Conservation (phyloP, 1,139 yeast genomes). For the Suhomyces wounanorum region DNA sequence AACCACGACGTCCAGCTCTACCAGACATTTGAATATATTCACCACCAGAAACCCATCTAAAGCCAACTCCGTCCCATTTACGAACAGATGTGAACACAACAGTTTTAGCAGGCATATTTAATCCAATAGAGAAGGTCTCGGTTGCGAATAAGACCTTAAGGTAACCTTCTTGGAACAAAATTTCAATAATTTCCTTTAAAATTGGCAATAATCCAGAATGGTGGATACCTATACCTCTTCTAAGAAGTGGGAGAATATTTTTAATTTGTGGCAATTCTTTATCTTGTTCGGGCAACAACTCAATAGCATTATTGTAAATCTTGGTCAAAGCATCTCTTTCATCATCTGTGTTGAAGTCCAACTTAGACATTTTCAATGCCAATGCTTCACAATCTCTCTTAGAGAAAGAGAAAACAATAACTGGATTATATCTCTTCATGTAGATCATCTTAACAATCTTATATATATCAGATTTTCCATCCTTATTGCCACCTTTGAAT, state of each 20-base stretch:
- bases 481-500: conserved; percentile 86
- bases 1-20: conserved; percentile 99
- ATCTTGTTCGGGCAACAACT: conserved; percentile 84
- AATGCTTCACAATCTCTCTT: conserved; percentile 94
- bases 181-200: conserved; percentile 93
- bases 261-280: conserved; percentile 92
- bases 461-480: conserved; percentile 87
- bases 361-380: conserved; percentile 91
- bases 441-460: conserved; percentile 98
- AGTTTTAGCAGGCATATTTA: conserved; percentile 97
- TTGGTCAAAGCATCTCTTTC: conserved; percentile 88
- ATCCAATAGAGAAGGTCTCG: conserved; percentile 96
- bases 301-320: conserved; percentile 87
- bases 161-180: conserved; percentile 94
- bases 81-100: conserved; percentile 97
- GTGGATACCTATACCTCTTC: conserved; percentile 97
- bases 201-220: conserved; percentile 97
- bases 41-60: conserved; percentile 99
- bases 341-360: conserved; percentile 89
- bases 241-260: conserved; percentile 80
- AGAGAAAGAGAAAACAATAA: conserved; percentile 94
- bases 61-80: conserved; percentile 96
- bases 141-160: conserved; percentile 95
- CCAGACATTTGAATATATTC: conserved; percentile 99
- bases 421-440: conserved; percentile 94